phyloP scores from a whole-genome alignment of 176 grass and related monocot genomes.

The Panicum miliaceum region DNA sequence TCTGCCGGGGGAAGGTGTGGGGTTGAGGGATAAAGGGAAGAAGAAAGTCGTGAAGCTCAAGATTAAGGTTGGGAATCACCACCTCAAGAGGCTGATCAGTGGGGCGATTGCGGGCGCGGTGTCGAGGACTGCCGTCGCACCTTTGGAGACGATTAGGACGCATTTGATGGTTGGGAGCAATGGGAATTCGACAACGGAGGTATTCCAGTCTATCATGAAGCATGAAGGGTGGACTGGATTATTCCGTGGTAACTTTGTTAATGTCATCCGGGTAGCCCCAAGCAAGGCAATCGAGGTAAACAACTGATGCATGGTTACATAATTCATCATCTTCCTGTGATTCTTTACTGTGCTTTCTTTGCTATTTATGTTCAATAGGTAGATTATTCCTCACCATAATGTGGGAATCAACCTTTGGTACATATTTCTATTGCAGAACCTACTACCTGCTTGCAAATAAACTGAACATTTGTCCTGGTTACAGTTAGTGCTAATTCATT shows the following conservation, averaged over 20 bases:
- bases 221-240: slow-evolving; percentile 84
- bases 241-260: slow-evolving; percentile 89
- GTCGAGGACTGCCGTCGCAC: slow-evolving; percentile 75
- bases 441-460: background rate
- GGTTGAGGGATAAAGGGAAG: slow-evolving; percentile 51
- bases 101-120: slow-evolving; percentile 72
- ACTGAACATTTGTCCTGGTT: background rate
- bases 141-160: slow-evolving; percentile 84
- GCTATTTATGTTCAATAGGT: background rate
- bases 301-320: background rate
- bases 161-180: slow-evolving; percentile 96
- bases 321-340: background rate
- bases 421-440: background rate
- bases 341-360: background rate
- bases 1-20: slow-evolving; percentile 9
- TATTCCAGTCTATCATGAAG: slow-evolving; percentile 77
- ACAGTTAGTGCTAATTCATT: background rate
- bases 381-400: background rate
- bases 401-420: background rate
- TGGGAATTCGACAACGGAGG: slow-evolving; percentile 64
- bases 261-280: slow-evolving; percentile 84
- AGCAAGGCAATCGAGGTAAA: slow-evolving; percentile 97
- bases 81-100: slow-evolving; percentile 77
- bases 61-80: slow-evolving; percentile 67
- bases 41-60: slow-evolving; percentile 47